These are phyloP conservation scores for Parasitella parasitica DNA, from an alignment of 371 early-diverging fungal species.

Conservation along the genomic window DNA sequence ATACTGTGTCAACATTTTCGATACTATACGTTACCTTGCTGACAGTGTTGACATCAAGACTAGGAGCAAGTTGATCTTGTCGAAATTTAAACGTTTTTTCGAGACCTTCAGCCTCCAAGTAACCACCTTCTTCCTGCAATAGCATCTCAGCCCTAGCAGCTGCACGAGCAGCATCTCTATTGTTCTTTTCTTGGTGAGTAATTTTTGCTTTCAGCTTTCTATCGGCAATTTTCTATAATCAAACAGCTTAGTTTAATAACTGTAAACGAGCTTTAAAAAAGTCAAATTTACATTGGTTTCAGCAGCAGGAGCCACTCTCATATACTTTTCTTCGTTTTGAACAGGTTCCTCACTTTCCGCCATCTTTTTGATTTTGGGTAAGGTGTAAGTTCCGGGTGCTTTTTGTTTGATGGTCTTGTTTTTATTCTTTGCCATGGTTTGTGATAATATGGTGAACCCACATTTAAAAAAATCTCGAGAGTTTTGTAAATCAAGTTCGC, in stretches of 20 bases:
- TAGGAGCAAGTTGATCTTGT: conserved; percentile 75
- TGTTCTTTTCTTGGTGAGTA: conserved; percentile 58
- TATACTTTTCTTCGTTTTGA: conserved; percentile 36
- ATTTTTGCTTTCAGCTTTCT: conserved; percentile 65
- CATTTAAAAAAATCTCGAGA: conserved; percentile 2
- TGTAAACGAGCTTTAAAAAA: background rate
- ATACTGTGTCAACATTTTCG: no score
- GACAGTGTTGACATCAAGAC: conserved; percentile 77
- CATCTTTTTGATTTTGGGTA: background rate
- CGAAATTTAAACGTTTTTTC: conserved; percentile 88
- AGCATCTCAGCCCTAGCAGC: conserved; percentile 81
- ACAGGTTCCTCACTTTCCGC: conserved; percentile 17
- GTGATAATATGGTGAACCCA: background rate
- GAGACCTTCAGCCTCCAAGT: conserved; percentile 85
- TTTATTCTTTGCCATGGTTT: conserved; percentile 1
- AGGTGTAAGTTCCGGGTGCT: background rate
- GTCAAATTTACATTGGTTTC: conserved; percentile 22
- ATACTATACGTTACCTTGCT: conserved; percentile 81
- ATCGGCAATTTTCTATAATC: conserved; percentile 58
- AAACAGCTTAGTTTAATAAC: background rate
- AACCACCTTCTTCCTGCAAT: conserved; percentile 73
- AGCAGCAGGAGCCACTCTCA: conserved; percentile 19
- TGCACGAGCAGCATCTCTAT: conserved; percentile 69
- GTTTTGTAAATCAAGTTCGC: background rate
- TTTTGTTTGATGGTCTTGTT: background rate